Percentiles rank a stretch among this genome's conserved stretches.
Evolutionary conservation across 2,329 filamentous ascomycete genomes (phyloP).

Genomic region (Aureobasidium vineae): DNA sequence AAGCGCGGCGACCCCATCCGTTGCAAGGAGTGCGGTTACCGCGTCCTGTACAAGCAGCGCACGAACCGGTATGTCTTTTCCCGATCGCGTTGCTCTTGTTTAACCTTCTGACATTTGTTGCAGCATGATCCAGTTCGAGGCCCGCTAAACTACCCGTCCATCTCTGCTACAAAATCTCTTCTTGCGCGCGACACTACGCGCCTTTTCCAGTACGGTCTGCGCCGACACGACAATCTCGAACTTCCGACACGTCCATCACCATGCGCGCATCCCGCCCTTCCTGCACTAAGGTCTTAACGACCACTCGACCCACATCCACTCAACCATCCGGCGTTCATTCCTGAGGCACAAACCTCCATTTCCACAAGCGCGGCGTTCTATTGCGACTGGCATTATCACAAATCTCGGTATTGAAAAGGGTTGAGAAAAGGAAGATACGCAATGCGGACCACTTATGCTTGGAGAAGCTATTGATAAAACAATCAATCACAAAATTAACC

Average conservation of each 20-base stretch:
- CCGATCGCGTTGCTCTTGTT: not conserved
- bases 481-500: not conserved
- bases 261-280: not conserved
- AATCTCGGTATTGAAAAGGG: not conserved
- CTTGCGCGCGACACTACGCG: not conserved
- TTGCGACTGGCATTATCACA: not conserved
- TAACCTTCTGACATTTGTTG: not conserved
- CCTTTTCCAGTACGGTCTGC: too few species aligned
- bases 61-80: constrained; percentile 75
- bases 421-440: not conserved
- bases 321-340: not conserved
- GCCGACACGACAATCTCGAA: not conserved
- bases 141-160: constrained; percentile 56
- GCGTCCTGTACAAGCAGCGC: constrained; percentile 95
- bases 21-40: constrained; percentile 90
- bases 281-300: not conserved
- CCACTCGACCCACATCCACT: not conserved
- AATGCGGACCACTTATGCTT: not conserved
- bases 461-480: not conserved
- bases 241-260: not conserved
- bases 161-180: not conserved
- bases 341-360: not conserved
- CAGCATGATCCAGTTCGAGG: constrained; percentile 99
- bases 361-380: constrained; percentile 19
- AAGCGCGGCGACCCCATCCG: constrained; percentile 77